Conservation (phyloP, 2,329 filamentous ascomycete species). For the Blastomyces gilchristii region DNA sequence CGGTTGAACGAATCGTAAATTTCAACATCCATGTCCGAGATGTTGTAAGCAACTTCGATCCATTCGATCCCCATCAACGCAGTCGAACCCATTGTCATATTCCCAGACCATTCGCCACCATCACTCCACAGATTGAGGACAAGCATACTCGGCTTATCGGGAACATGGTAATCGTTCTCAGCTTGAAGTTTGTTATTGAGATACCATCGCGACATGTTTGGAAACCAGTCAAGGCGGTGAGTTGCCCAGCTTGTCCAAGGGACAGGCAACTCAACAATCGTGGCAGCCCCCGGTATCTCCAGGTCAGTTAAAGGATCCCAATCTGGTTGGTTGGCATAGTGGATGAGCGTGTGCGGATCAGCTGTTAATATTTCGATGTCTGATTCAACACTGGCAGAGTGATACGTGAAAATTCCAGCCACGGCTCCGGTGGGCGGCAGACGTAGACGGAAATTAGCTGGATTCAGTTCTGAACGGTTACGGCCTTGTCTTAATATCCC, state of each 20-base stretch:
- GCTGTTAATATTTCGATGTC: slow-evolving; percentile 46
- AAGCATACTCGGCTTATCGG: slow-evolving; percentile 28
- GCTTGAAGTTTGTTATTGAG: slow-evolving; percentile 24
- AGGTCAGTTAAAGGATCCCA: slow-evolving; percentile 28
- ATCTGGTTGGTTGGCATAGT: slow-evolving; percentile 36
- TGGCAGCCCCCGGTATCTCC: slow-evolving; percentile 27
- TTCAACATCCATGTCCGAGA: not conserved
- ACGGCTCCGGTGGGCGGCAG: slow-evolving; percentile 38
- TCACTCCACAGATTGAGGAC: slow-evolving; percentile 37
- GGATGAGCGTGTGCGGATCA: slow-evolving; percentile 35
- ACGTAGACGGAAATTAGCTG: slow-evolving; percentile 1
- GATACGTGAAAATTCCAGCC: slow-evolving; percentile 44
- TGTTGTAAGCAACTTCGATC: slow-evolving; percentile 35
- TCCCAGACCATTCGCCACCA: slow-evolving; percentile 34
- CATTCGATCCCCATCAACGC: slow-evolving; percentile 34
- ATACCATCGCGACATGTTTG: slow-evolving; percentile 29
- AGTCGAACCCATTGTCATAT: slow-evolving; percentile 29
- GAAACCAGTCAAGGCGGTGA: slow-evolving; percentile 35
- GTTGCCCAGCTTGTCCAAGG: slow-evolving; percentile 34
- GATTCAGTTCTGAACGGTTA: not conserved
- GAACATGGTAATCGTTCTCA: slow-evolving; percentile 29
- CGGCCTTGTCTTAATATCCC: not conserved
- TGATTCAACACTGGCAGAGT: slow-evolving; percentile 38
- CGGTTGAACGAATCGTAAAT: not conserved
- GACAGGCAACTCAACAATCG: slow-evolving; percentile 22